Evolutionary conservation across 495 filamentous ascomycete genomes (phyloP).

Genomic region (Aspergillus egyptiacus): DNA sequence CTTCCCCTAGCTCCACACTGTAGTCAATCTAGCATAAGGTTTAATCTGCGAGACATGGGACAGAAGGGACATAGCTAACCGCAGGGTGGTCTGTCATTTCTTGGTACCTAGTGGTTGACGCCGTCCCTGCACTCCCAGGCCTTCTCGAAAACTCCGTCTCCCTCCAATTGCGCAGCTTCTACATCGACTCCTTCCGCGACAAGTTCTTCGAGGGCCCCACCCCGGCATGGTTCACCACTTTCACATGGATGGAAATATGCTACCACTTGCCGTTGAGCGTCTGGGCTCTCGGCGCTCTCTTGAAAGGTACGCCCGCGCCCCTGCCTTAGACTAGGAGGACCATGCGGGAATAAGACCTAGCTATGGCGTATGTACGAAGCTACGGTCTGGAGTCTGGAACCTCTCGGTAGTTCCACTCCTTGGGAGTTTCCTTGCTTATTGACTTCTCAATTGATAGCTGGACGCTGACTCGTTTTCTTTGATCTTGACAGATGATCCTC

Average conservation of each 20-base stretch:
- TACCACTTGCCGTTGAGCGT: slow-evolving; percentile 64
- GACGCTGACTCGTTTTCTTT: not conserved
- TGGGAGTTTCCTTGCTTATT: not conserved
- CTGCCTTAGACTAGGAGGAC: not conserved
- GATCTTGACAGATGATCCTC: slow-evolving; percentile 47
- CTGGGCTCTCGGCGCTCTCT: slow-evolving; percentile 53
- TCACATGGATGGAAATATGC: slow-evolving; percentile 61
- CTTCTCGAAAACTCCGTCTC: slow-evolving; percentile 48
- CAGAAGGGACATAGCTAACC: not conserved
- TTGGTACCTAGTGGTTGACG: slow-evolving; percentile 61
- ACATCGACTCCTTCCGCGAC: slow-evolving; percentile 66
- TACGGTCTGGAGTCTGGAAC: not conserved
- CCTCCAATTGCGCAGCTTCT: slow-evolving; percentile 49
- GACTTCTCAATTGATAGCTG: not conserved
- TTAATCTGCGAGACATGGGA: not conserved
- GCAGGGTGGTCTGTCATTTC: slow-evolving; percentile 1
- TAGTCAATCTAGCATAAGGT: not conserved
- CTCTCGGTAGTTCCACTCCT: too few species aligned
- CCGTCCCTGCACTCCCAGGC: slow-evolving; percentile 57
- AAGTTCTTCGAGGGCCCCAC: slow-evolving; percentile 60
- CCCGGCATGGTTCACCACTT: slow-evolving; percentile 65
- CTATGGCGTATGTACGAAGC: too few species aligned
- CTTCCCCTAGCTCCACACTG: slow-evolving; percentile 3
- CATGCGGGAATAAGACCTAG: too few species aligned
- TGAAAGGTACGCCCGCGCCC: slow-evolving; percentile 40